Conservation (phyloP, 2,329 filamentous ascomycete species). For the Bipolaris bicolor region DNA sequence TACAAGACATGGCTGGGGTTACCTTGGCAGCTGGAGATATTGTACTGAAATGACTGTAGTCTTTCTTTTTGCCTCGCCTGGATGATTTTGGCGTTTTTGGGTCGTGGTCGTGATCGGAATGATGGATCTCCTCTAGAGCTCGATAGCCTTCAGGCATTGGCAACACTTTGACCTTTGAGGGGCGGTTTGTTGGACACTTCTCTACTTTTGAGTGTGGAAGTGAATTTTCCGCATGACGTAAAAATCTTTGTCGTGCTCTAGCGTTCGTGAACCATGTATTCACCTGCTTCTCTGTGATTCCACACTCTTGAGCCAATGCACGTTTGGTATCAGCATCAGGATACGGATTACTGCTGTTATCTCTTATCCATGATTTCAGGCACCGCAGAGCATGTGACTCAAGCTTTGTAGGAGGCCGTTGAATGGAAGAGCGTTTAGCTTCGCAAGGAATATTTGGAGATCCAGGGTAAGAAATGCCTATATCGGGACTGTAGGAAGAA, state of each 20-base stretch:
- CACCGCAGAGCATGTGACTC: slow-evolving; percentile 34
- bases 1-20: not conserved
- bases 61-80: slow-evolving; percentile 47
- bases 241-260: slow-evolving; percentile 36
- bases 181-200: slow-evolving; percentile 18
- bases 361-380: slow-evolving; percentile 40
- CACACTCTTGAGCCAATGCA: slow-evolving; percentile 37
- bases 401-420: slow-evolving; percentile 36
- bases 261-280: slow-evolving; percentile 48
- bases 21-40: slow-evolving; percentile 18
- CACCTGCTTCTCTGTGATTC: slow-evolving; percentile 45
- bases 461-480: slow-evolving; percentile 16
- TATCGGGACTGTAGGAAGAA: slow-evolving; percentile 19
- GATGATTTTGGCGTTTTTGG: slow-evolving; percentile 15
- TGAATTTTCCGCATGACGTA: slow-evolving; percentile 18
- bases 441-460: slow-evolving; percentile 14
- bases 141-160: slow-evolving; percentile 8
- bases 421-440: slow-evolving; percentile 39
- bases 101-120: not conserved
- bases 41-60: slow-evolving; percentile 34
- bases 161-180: slow-evolving; percentile 18
- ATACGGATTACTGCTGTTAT: slow-evolving; percentile 40
- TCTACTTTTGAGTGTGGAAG: slow-evolving; percentile 30
- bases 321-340: slow-evolving; percentile 39
- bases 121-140: slow-evolving; percentile 16